Conservation (phyloP, 2,329 filamentous ascomycete species). For the Xylariaceae sp. region DNA sequence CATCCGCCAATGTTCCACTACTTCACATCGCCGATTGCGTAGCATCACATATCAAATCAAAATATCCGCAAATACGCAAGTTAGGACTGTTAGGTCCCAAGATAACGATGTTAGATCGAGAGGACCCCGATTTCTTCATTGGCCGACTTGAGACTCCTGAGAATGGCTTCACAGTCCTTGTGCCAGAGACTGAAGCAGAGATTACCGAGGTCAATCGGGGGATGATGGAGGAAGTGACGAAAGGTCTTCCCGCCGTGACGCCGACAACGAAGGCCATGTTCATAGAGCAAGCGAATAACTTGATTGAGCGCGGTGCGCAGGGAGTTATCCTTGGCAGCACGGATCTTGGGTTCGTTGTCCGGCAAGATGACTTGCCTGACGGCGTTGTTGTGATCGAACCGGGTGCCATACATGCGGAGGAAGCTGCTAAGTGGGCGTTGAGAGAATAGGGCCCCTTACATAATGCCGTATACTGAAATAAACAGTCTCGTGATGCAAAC, state of each 20-base stretch:
- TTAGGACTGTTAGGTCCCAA: constrained; percentile 3
- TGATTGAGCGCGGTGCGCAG: constrained; percentile 6
- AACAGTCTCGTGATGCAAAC: too few relatives aligned
- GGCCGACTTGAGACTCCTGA: constrained; percentile 1
- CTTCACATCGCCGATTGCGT: constrained; percentile 8
- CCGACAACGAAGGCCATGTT: constrained; percentile 6
- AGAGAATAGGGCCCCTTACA: not conserved
- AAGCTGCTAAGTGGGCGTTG: constrained; percentile 8
- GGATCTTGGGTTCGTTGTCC: constrained; percentile 8
- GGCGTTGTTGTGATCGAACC: constrained; percentile 2
- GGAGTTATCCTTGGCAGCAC: constrained; percentile 6
- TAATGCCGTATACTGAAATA: not conserved
- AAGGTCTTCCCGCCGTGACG: constrained; percentile 5
- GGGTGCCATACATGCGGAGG: constrained; percentile 2
- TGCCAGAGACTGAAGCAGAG: constrained; percentile 2
- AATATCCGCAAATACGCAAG: constrained; percentile 1
- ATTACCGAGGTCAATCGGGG: constrained; percentile 1
- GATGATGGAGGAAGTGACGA: constrained; percentile 7
- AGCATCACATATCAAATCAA: constrained; percentile 1
- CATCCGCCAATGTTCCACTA: not conserved
- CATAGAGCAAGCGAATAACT: constrained; percentile 2
- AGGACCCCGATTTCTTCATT: constrained; percentile 8
- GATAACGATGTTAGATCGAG: constrained; percentile 5
- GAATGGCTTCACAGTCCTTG: constrained; percentile 5
- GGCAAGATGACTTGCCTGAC: not conserved